A percentile compares a stretch with the other conserved stretches of the same genome.
Conservation (phyloP, 2,329 filamentous ascomycete species). For the Alternaria burnsii region DNA sequence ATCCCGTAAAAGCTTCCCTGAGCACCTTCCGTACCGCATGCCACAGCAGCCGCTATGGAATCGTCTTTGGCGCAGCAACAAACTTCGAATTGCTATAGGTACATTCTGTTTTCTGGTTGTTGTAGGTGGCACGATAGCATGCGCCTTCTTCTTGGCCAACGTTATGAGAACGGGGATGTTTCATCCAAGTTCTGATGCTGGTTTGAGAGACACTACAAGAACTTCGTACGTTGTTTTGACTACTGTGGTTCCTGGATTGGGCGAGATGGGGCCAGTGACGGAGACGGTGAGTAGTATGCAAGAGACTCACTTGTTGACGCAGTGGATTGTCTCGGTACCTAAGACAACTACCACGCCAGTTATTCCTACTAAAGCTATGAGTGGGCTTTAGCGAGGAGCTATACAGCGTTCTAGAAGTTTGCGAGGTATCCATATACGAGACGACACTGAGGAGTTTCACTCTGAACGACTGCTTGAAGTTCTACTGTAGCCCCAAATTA, state of each 20-base stretch:
- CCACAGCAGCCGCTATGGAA: not conserved
- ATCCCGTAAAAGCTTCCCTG: not conserved
- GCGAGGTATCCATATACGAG: not conserved
- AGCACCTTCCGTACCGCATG: not conserved
- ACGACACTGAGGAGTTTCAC: too few species aligned
- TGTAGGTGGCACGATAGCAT: not conserved
- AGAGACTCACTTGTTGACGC: not conserved
- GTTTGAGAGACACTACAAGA: not conserved
- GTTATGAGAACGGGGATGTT: not conserved
- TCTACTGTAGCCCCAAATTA: too few species aligned
- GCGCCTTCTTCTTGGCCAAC: not conserved
- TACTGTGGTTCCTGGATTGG: not conserved
- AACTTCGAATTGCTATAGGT: not conserved
- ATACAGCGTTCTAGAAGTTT: too few species aligned
- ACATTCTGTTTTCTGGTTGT: not conserved
- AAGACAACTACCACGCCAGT: not conserved
- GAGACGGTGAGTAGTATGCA: not conserved
- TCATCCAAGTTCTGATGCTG: not conserved
- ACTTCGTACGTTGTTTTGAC: not conserved
- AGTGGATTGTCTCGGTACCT: not conserved
- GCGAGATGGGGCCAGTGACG: not conserved
- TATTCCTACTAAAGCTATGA: not conserved
- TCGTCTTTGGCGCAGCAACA: not conserved
- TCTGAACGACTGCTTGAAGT: too few species aligned
- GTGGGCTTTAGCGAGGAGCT: too few species aligned